Base-by-base conservation (phyloP, 441 rosid species). In the Croton laevigatus region DNA sequence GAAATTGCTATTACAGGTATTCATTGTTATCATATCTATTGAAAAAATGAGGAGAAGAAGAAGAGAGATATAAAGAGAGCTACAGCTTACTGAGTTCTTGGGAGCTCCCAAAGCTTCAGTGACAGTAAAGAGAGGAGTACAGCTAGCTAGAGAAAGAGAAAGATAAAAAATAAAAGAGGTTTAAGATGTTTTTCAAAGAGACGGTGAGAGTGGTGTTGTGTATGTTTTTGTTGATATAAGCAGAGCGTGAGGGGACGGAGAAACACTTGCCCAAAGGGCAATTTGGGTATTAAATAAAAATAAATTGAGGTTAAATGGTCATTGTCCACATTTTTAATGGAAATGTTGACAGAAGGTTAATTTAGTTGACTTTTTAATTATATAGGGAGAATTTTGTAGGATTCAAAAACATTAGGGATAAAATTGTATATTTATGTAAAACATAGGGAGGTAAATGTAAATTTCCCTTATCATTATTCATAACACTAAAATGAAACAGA, bases 1-100 rank as follows among this genome's bases (percentile, higher is more conserved):
- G 58, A 87, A 87, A 79, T 75, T 82, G 71, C 76, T 96, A 38
- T 75, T 89, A 63, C 96, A 89, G 98, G 98, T 93, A 82, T n/a
- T n/a, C n/a, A n/a, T n/a, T n/a, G n/a, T 36, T 59, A 46, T 6
- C 27, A 3, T 38, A 16, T 6, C 54, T 12, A 23, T 0, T 17
- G 11, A 17, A 23, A 13, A 38, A n/a, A n/a, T n/a, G 8, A 0
- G 10, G 44, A 61, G 42, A 4, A 8, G 0, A 20, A 7, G 59
- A 5, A 65, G 13, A 34, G 9, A 62, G 17, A 14, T 3, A 22
- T 5, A 11, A n/a, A 3, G 42, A 53, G 23, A 51, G 22, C 9
- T 55, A 57, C 61, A 59, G 81, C 84, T 79, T 76, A n/a, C 88
- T 19, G 67, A 17, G 74, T 37, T n/a, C 6, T 46, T 11, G 67